Percentiles rank a stretch among this genome's conserved stretches.
phyloP scores from a whole-genome alignment of 2,329 filamentous ascomycete genomes.

The Hymenoscyphus scutula region DNA sequence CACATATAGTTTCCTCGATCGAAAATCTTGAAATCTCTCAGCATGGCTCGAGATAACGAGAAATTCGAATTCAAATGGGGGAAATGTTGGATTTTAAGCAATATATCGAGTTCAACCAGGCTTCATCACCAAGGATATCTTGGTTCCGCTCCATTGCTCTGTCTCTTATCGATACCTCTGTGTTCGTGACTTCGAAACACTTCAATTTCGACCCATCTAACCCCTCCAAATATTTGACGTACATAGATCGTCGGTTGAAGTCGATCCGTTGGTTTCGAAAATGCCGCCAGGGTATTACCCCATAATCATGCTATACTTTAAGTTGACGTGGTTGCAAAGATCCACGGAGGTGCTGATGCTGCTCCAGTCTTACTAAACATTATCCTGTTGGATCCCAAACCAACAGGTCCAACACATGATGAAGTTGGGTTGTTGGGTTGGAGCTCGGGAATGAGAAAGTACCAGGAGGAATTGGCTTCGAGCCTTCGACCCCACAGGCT shows the following conservation, averaged over 20 bases:
- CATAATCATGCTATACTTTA: background rate
- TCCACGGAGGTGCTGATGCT: no score
- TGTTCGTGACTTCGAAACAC: background rate
- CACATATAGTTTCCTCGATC: no score
- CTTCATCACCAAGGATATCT: background rate
- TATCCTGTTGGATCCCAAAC: no score
- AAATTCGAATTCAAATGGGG: background rate
- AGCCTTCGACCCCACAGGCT: no score
- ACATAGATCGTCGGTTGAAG: background rate
- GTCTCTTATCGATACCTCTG: background rate
- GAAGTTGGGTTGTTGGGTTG: no score
- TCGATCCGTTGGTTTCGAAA: constrained; percentile 1
- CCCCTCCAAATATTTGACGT: background rate
- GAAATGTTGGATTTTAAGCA: no score
- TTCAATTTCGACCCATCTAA: background rate
- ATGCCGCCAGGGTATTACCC: background rate
- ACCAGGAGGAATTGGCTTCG: no score
- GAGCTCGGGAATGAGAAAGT: no score
- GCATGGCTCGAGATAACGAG: background rate
- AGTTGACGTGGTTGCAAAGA: background rate
- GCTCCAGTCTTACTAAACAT: no score
- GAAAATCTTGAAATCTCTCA: background rate
- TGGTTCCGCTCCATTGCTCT: background rate
- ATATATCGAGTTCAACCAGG: background rate
- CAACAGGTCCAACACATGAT: no score